Evolutionary conservation across 2,329 filamentous ascomycete species (phyloP).

Genomic region (Fusarium verrucosum): DNA sequence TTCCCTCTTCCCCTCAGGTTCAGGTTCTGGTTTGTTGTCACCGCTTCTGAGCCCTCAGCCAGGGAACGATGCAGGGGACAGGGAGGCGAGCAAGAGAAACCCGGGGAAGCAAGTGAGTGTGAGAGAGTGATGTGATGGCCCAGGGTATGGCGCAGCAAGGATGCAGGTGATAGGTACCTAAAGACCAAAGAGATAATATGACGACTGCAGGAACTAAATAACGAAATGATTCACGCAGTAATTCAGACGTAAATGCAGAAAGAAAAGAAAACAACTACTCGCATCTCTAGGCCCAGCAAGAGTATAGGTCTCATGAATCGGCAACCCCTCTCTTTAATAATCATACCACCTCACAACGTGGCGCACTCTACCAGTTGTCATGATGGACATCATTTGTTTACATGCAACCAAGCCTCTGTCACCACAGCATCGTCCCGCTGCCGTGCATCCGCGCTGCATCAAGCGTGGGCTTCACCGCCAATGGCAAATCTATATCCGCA

Average conservation of each 20-base stretch:
- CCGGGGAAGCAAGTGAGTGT: slow-evolving; percentile 25
- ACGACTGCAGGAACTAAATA: slow-evolving; percentile 1
- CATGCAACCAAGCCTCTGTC: slow-evolving; percentile 41
- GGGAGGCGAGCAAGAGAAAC: slow-evolving; percentile 24
- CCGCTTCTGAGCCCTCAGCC: slow-evolving; percentile 37
- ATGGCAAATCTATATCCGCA: slow-evolving; percentile 30
- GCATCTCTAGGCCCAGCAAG: background rate
- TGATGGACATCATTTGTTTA: slow-evolving; percentile 43
- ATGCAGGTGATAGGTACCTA: background rate
- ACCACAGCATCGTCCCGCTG: slow-evolving; percentile 40
- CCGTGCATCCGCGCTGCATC: slow-evolving; percentile 33
- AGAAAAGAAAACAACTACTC: background rate
- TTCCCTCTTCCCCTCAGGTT: slow-evolving; percentile 10
- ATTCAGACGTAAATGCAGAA: background rate
- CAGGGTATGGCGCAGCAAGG: slow-evolving; percentile 1
- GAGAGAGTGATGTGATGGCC: slow-evolving; percentile 13
- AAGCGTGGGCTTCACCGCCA: slow-evolving; percentile 35
- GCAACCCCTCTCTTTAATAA: slow-evolving; percentile 6
- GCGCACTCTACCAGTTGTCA: slow-evolving; percentile 22
- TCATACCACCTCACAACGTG: background rate
- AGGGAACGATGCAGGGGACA: slow-evolving; percentile 40
- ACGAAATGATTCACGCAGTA: background rate
- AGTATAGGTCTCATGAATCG: background rate
- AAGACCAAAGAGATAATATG: background rate
- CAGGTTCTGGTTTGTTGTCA: slow-evolving; percentile 31